Base-by-base conservation (phyloP, 2,329 filamentous ascomycete genomes). In the Pleoardoris graminearum region DNA sequence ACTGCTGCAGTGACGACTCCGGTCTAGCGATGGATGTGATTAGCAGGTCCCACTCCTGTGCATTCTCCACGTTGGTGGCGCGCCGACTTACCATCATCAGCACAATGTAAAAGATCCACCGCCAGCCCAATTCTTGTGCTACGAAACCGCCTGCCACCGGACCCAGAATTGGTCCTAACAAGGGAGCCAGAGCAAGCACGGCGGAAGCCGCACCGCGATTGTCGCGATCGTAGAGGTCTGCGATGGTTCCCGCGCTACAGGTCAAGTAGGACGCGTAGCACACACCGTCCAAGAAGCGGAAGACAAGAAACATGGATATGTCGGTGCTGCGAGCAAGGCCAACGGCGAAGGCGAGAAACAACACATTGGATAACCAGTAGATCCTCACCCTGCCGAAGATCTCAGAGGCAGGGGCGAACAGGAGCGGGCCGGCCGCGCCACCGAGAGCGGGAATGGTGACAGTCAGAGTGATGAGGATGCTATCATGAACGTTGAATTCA, bases 131-230 rank as follows among this genome's bases (percentile, higher is more conserved):
- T 7, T 67, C 69, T 38, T 77, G 63, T 0, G 71, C 67, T 0
- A 82, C 66, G 53, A 78, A 81, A 0, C 78, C 79, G 14, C 80
- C 80, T 27, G 72, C 73, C 8, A 82, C 50, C 21, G 64, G 64
- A 1, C 62, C 61, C 4, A 55, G 25, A 12, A 38, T 19, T 5
- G 78, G 80, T 0, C 80, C 79, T 0, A 82, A 60, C 2, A 82
- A 63, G 7, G 80, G 80, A 0, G 81, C 81, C 17, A 81, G 54
- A 3, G 75, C 72, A 67, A 75, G 82, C 0, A 77, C 60, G 10
- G 77, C 73, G 76, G 82, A 80, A 14, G 75, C 79, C 21, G 69
- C 69, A 0, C 79, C 81, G n/a, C 82, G 72, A 51, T 77, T 72
- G 42, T 77, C 75, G n/a, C 69, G 63, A 0, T 76, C 73, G 46